These are phyloP conservation scores for Exophiala phaeomuriformis DNA, from an alignment of 2,329 filamentous ascomycete genomes.

Conservation along the genomic window DNA sequence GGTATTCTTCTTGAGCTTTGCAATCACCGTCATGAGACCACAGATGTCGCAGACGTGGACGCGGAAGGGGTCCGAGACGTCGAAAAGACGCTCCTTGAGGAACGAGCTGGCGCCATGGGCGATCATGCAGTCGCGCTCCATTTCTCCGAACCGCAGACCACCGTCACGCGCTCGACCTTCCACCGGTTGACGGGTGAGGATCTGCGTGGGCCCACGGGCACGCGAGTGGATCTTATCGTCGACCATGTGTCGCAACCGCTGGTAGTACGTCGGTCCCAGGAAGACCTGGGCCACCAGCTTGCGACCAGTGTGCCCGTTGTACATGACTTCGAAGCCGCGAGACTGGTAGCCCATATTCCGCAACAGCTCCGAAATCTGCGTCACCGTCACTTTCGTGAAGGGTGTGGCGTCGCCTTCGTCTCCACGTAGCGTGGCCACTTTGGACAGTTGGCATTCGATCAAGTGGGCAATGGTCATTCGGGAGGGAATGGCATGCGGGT, in stretches of 20 bases:
- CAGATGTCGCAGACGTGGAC: conserved; percentile 99
- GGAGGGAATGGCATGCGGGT: conserved; percentile 97
- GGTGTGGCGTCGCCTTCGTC: conserved; percentile 96
- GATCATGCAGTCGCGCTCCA: conserved; percentile 99
- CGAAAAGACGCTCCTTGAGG: conserved; percentile 93
- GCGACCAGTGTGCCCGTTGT: conserved; percentile 92
- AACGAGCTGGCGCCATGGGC: conserved; percentile 96
- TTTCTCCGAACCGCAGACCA: conserved; percentile 98
- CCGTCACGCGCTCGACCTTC: conserved; percentile 97
- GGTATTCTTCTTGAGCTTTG: conserved; percentile 87
- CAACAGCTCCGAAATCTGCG: conserved; percentile 79
- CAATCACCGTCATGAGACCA: conserved; percentile 96
- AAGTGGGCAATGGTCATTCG: conserved; percentile 99
- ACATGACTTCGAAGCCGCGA: conserved; percentile 96
- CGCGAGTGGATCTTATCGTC: conserved; percentile 99
- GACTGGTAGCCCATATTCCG: conserved; percentile 90
- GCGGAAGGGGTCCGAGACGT: conserved; percentile 94
- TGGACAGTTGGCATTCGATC: conserved; percentile 96
- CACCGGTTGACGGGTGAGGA: conserved; percentile 92
- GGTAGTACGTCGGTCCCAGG: conserved; percentile 96
- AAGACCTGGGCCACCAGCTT: conserved; percentile 94
- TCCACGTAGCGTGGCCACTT: conserved; percentile 86
- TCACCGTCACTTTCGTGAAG: conserved; percentile 95
- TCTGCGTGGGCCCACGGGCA: conserved; percentile 91
- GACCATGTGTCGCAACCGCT: conserved; percentile 97